Base-by-base conservation (phyloP, 495 filamentous ascomycete species). In the Aspergillus baeticus region DNA sequence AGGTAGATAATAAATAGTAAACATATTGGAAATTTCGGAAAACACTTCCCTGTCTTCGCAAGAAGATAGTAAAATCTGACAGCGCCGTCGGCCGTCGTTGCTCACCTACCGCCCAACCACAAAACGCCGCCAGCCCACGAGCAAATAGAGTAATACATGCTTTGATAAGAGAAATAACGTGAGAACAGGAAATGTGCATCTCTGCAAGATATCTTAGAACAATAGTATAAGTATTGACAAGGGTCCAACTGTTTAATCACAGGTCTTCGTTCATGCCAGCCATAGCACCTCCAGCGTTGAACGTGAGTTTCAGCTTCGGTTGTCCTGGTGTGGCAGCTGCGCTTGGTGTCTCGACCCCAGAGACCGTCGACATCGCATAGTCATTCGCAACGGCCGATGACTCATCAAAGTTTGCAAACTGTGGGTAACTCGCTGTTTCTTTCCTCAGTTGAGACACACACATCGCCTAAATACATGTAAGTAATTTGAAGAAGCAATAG, bases 381-480 rank as follows among this genome's bases (percentile, higher is more conserved):
- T 86, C 89, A 68, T 91, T 82, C 20, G 67, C 75, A 49, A 60
- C 63, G 1, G 70, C 70, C 7, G 63, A 68, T 33, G 79, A 75
- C 37, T 77, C 76, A 51, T 94, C 91, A 22, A 87, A 84, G 52
- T 88, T 87, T 62, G 80, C 82, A 39, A 92, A 81, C 63, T 92
- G 84, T 3, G 90, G 87, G 65, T 92, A 77, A 10, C 77, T 77
- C 34, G 79, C 82, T n/a, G 89, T 81, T 59, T 88, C 84, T 44
- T 86, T 86, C 63, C 80, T 83, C 43, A 92, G 77, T 64, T 83
- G 84, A n/a, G 75, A 69, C 36, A 86, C 70, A 69, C 83, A 89
- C 64, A 85, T 85, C 68, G 79, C 77, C 87, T 91, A 61, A 49
- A 58, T 36, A 22, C 22, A 56, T 38, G 61, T 77, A 51, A 78